These are phyloP conservation scores for Geosmithia putterillii DNA, from an alignment of 2,329 filamentous ascomycete species.

Conservation along the genomic window DNA sequence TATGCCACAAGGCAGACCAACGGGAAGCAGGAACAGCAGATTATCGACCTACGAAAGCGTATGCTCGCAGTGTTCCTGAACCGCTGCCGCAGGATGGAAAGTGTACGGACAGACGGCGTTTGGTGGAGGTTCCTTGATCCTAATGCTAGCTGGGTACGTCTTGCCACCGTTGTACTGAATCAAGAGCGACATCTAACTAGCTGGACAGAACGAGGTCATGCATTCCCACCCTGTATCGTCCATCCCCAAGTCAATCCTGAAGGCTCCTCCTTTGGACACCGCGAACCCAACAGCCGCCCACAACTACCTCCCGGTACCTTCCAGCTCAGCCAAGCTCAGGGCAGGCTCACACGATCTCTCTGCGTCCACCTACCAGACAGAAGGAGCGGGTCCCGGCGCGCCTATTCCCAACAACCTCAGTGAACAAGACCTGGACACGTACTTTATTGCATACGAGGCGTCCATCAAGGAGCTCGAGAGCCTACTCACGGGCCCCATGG, in stretches of 20 bases:
- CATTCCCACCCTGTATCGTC: slow-evolving; percentile 82
- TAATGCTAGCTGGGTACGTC: slow-evolving; percentile 90
- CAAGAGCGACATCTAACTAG: slow-evolving; percentile 7
- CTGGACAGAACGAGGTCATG: slow-evolving; percentile 72
- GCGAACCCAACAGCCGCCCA: slow-evolving; percentile 87
- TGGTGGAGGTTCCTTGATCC: slow-evolving; percentile 98
- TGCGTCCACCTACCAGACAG: slow-evolving; percentile 21
- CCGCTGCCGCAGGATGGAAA: slow-evolving; percentile 82
- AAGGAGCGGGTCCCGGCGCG: slow-evolving; percentile 27
- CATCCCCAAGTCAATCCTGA: slow-evolving; percentile 86
- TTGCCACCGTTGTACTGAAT: not conserved
- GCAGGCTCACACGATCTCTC: slow-evolving; percentile 26
- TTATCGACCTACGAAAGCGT: slow-evolving; percentile 91
- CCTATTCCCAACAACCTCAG: slow-evolving; percentile 62
- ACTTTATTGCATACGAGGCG: slow-evolving; percentile 86
- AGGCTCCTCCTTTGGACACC: slow-evolving; percentile 87
- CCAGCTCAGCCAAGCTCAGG: slow-evolving; percentile 76
- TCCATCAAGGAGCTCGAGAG: slow-evolving; percentile 86
- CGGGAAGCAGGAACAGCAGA: slow-evolving; percentile 92
- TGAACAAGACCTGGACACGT: slow-evolving; percentile 88
- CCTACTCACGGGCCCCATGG: slow-evolving; percentile 82
- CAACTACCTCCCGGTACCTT: slow-evolving; percentile 74
- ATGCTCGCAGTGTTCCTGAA: slow-evolving; percentile 97
- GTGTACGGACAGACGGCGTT: slow-evolving; percentile 83
- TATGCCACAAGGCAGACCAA: slow-evolving; percentile 97